phyloP scores from a whole-genome alignment of 2,329 filamentous ascomycete genomes.

The Verruconis gallopava region DNA sequence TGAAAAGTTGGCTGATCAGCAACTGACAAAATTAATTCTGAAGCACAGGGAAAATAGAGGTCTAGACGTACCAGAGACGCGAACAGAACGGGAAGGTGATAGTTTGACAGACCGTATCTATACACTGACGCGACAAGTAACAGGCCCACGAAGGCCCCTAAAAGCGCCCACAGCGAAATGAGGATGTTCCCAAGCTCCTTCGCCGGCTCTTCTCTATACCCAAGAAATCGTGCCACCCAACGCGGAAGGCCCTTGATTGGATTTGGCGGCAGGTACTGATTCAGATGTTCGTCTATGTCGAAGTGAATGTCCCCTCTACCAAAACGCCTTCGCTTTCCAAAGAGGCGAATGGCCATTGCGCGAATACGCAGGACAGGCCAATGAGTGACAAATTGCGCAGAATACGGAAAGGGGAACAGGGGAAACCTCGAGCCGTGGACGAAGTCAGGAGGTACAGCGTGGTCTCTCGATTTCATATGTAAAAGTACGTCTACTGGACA shows the following conservation, averaged over 20 bases:
- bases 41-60: background rate
- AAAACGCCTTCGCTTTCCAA: background rate
- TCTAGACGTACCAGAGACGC: conserved; percentile 28
- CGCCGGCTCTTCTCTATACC: conserved; percentile 25
- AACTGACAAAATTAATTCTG: background rate
- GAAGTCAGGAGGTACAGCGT: no score
- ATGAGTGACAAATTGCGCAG: no score
- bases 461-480: no score
- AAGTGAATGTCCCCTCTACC: conserved; percentile 33
- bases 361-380: no score
- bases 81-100: conserved; percentile 31
- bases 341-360: no score
- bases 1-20: conserved; percentile 14
- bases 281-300: conserved; percentile 65
- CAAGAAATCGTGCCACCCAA: conserved; percentile 53
- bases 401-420: no score
- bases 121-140: conserved; percentile 30
- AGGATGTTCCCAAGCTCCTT: conserved; percentile 29
- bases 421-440: no score
- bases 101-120: conserved; percentile 25
- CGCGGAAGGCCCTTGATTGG: conserved; percentile 51
- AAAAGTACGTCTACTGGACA: no score
- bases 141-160: conserved; percentile 32
- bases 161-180: conserved; percentile 29
- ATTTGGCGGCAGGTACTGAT: conserved; percentile 54